Base-by-base conservation (phyloP, 2,329 filamentous ascomycete species). In the Ceratocystis alfenasii region DNA sequence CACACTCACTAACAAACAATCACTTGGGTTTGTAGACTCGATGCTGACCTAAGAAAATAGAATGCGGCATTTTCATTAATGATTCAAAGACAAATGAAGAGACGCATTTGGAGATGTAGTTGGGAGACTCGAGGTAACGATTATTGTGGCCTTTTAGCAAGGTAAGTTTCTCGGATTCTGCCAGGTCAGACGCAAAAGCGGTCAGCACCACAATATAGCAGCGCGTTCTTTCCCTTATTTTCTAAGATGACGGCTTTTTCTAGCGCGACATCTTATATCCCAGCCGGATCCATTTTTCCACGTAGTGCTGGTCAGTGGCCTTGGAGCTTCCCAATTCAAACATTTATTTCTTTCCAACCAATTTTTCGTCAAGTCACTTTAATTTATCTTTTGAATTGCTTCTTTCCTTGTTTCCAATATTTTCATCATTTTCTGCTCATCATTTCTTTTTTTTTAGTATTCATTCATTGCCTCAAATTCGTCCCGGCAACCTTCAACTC, bases 201-300 rank as follows among this genome's bases (percentile, higher is more conserved):
- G 63, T 46, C 50, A 60, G 22, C 33, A 30, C 50, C 63, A 48
- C 36, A 36, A 45, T 60, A 20, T 45, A 44, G 41, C 36, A 25
- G 50, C 63, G 63, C 63, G 63, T 65, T 60, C 28, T 25, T 55
- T 63, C 25, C 25, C 55, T 33, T 59, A 5, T 59, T 59, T 17
- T n/a, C 6, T 17, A n/a, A 15, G 5, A 41, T 41, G 36, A 41
- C 36, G 36, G 36, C 17, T 20, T 36, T 36, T 30, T n/a, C 22
- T 30, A 59, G 55, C 55, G 55, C 55, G 60, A 62, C 60, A 41
- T 41, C 36, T 41, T 44, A 7, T 41, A 62, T n/a, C 41, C 22
- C 2, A 17, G 25, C 22, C 15, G 7, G 60, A n/a, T 30, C 55
- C 63, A 57, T 22, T 30, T 46, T 45, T 53, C 7, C 50, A 12